Percentiles rank a stretch among this genome's conserved stretches.
Evolutionary conservation across 352 stramenopile species (phyloP).

Genomic region (Phytopythium delawarense): DNA sequence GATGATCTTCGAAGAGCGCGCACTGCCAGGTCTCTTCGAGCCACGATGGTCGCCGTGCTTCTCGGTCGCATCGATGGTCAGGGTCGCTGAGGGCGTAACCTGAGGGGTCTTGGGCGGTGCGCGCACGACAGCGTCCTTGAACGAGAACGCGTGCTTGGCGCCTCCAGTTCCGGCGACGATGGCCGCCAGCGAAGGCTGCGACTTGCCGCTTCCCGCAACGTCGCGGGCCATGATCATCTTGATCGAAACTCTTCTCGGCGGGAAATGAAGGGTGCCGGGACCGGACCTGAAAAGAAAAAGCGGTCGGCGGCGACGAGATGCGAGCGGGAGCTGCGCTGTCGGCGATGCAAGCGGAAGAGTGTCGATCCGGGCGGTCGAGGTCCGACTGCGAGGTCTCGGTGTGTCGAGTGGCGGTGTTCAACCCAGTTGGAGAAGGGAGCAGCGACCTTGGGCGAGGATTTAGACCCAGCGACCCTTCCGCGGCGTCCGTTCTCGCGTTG

Average conservation of each 20-base stretch:
- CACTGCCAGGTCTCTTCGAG: not conserved
- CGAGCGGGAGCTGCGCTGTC: not conserved
- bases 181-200: conserved; percentile 7
- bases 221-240: conserved; percentile 23
- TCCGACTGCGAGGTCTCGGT: not conserved
- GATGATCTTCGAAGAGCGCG: conserved; percentile 14
- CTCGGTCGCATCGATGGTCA: not conserved
- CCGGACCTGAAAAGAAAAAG: not conserved
- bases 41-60: conserved; percentile 9
- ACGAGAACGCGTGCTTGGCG: conserved; percentile 21
- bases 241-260: not conserved
- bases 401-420: not conserved
- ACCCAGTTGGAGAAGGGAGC: not conserved
- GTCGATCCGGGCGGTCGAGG: not conserved
- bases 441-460: not conserved
- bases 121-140: conserved; percentile 31
- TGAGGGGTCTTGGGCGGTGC: conserved; percentile 7
- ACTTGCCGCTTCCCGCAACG: not conserved
- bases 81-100: not conserved
- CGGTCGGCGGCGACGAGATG: not conserved
- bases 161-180: conserved; percentile 4
- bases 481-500: conserved; percentile 4
- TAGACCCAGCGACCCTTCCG: conserved; percentile 5
- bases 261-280: not conserved
- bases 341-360: not conserved